A percentile compares a stretch with the other conserved stretches of the same genome.
These are phyloP conservation scores for Olyra latifolia DNA, from an alignment of 176 grass and related monocot genomes.

Conservation along the genomic window DNA sequence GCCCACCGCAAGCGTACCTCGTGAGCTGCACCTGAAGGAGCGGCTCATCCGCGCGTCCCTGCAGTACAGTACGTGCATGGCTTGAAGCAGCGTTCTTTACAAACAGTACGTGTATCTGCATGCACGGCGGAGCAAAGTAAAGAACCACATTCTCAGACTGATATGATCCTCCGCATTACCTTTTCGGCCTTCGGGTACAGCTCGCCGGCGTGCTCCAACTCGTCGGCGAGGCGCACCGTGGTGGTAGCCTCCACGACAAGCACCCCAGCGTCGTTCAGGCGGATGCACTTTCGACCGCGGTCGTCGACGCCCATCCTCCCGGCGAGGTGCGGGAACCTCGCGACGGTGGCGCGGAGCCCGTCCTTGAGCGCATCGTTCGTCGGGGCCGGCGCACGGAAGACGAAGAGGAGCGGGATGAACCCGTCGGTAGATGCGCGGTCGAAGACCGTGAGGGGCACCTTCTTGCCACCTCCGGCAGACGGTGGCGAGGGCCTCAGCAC, in stretches of 20 bases:
- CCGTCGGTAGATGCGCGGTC: conserved; percentile 37
- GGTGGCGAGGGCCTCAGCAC: background rate
- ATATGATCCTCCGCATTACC: background rate
- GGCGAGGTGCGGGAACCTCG: conserved; percentile 37
- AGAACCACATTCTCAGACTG: too few species aligned
- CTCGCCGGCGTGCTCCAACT: background rate
- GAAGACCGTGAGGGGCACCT: conserved; percentile 37
- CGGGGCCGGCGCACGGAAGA: conserved; percentile 16
- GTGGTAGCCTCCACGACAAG: conserved; percentile 31
- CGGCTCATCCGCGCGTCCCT: background rate
- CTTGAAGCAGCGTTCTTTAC: too few species aligned
- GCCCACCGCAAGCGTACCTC: background rate
- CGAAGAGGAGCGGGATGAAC: conserved; percentile 36
- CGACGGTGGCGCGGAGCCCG: background rate
- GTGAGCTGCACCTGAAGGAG: conserved; percentile 30
- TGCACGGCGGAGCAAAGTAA: too few species aligned
- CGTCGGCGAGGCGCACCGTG: conserved; percentile 6
- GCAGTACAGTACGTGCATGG: background rate
- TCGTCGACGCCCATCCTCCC: background rate
- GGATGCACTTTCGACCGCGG: background rate
- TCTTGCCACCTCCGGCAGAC: background rate
- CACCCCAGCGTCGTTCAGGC: conserved; percentile 9
- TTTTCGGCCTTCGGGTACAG: conserved; percentile 14
- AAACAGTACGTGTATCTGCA: too few species aligned
- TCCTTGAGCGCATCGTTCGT: conserved; percentile 30